Conservation (phyloP, 192 early-diverging fungal species). For the Mortierella hygrophila region DNA sequence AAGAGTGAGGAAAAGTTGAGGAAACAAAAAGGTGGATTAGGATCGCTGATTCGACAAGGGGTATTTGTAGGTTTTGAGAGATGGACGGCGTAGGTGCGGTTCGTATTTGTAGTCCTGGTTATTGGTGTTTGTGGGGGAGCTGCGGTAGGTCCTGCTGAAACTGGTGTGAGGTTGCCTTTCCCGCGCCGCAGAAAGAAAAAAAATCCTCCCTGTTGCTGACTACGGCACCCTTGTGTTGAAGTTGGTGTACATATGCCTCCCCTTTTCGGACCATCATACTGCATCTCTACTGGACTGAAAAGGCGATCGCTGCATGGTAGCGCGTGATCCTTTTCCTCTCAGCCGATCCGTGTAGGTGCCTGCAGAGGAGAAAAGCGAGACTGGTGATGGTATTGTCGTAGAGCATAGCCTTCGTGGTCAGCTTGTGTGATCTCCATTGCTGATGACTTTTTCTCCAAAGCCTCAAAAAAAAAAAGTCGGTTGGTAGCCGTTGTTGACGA, state of each 20-base stretch:
- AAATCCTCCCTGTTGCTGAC: background rate
- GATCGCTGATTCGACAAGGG: background rate
- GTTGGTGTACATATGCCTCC: no score
- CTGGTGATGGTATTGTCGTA: background rate
- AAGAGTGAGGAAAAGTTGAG: background rate
- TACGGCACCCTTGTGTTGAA: constrained; percentile 8
- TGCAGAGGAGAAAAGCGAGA: background rate
- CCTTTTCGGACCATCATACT: background rate
- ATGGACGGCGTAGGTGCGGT: background rate
- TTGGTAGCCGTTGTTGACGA: background rate
- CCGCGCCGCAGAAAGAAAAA: background rate
- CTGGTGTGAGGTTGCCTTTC: background rate
- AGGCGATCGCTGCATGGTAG: background rate
- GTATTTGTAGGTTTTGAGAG: background rate
- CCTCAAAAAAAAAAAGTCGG: background rate
- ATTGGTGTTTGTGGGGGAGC: background rate
- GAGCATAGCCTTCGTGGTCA: background rate
- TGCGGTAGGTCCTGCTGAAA: no score
- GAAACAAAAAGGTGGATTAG: constrained; percentile 3
- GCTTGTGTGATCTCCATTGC: background rate
- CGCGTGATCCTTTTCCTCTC: background rate
- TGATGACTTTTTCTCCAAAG: background rate
- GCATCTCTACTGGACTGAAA: background rate
- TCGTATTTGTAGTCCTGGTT: background rate
- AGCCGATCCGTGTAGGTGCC: background rate